Percentiles rank a stretch among this genome's conserved stretches.
Evolutionary conservation across 805 yeast species (phyloP).

Genomic region (Suhomyces prunicola): DNA sequence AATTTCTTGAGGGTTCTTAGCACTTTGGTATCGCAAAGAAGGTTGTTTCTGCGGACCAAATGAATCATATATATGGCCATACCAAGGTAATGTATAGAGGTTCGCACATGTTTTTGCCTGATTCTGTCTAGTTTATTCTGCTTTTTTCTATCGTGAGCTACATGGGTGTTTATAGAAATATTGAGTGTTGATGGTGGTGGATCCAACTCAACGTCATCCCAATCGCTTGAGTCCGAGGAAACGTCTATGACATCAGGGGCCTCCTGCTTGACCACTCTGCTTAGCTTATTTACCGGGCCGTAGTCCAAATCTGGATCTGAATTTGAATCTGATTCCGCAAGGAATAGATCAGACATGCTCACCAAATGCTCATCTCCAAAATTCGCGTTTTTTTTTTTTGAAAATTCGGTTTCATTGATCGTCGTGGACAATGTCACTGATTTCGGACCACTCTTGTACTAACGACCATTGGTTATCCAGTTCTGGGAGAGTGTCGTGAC

Average conservation of each 20-base stretch:
- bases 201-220: constrained; percentile 7
- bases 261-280: not conserved
- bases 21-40: constrained; percentile 17
- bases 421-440: constrained; percentile 24
- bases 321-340: not conserved
- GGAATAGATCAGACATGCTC: not conserved
- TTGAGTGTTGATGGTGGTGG: constrained; percentile 1
- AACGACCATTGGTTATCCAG: constrained; percentile 22
- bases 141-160: constrained; percentile 6
- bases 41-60: constrained; percentile 18
- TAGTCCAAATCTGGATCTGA: not conserved
- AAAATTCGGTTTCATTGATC: not conserved
- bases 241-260: not conserved
- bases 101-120: constrained; percentile 9
- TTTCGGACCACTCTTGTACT: constrained; percentile 27
- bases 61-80: constrained; percentile 22
- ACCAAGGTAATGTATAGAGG: constrained; percentile 17
- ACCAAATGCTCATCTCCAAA: not conserved
- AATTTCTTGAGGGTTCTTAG: constrained; percentile 20
- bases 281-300: not conserved
- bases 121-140: constrained; percentile 7
- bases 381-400: not conserved
- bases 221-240: constrained; percentile 5
- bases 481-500: constrained; percentile 26
- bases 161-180: constrained; percentile 1